Base-by-base conservation (phyloP, 192 early-diverging fungal genomes). In the Phlyctochytrium planicorne region DNA sequence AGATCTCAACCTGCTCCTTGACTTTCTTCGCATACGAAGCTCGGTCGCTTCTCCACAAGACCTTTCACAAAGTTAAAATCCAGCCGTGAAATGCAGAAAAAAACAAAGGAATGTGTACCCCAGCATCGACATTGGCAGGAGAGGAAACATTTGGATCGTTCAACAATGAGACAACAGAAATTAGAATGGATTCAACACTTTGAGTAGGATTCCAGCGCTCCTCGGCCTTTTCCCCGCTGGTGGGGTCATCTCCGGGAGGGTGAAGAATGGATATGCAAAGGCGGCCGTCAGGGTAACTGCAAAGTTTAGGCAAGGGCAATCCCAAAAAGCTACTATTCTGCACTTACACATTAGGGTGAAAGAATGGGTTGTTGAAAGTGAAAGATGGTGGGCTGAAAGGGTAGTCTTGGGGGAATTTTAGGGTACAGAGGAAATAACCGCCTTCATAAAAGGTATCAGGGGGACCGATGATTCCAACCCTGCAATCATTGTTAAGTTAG, bases 141-240 rank as follows among this genome's bases (percentile, higher is more conserved):
- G 77, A 79, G 55, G 73, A 74, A 34, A 66, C 52, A 65, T 86
- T 86, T 31, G 84, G 84, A 67, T 86, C 84, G 65, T 72, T 81
- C 30, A 86, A 66, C 33, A 86, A 64, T 2, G 75, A 75, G 2
- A 86, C 70, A 23, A 86, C 64, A 6, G 84, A 86, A 25, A 85
- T 60, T 25, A 85, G 68, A 25, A 85, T 80, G 32, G 72, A 76
- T 61, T 85, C 83, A 30, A 85, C 80, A 20, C 66, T 64, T 59
- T 91, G 91, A 30, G 89, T 90, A 6, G 91, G 91, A 73, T 91
- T 92, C 91, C 91, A 92, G 60, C 91, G 85, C 78, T 92, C 90
- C 47, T 82, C 82, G 6, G 90, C 88, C 37, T 71, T 77, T 63
- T 92, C 91, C n/a, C 88, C 88, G 37, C 87, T 89, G 29, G 53